Evolutionary conservation across 768 basidiomycete species (phyloP), one percentile per base, ranked within the genome.

Genomic region (Podaxis sp.): DNA sequence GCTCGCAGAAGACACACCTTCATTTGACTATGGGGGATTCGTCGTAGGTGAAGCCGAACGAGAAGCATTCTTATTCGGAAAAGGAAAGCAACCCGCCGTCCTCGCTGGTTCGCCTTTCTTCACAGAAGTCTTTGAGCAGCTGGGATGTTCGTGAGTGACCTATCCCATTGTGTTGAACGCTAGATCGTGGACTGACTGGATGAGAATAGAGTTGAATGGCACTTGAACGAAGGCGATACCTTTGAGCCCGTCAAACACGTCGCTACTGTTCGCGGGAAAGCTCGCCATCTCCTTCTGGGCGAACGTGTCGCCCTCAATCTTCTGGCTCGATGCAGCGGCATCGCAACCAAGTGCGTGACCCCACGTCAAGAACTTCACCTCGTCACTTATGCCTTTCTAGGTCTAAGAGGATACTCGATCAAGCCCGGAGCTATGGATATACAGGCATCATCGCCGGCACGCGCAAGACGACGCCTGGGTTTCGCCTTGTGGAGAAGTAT

Each of bases 401-500:
- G 73, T 98, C 96, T 30, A 89, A 89, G 70, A 80, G 76, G 57
- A 85, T 96, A 72, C 87, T 89, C 67, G 90, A 93, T 69, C 80
- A 93, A 17, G 95, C 96, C 2, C 75, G 83, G 60, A 80, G 82
- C 15, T 86, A 84, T 64, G 95, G 95, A 0, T 99, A 88, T 78
- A 82, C 85, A 58, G 96, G 96, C 4, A 86, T 89, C 66, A 84
- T 99, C 62, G 96, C 96, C 20, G 96, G 96, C 13, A 99, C 96
- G 26, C 82, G 96, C 63, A 99, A 99, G 81, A 99, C 96, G 0
- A 99, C 96, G 1, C 96, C 96, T 36, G 95, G 96, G 2, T 99
- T 99, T 79, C 82, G 97, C 52, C 80, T 98, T 33, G 96, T 99
- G 4, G 97, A 99, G 76, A 99, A 99, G 75, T 98, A 99, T 72